phyloP scores from a whole-genome alignment of 306 rosid species.

The Alnus rubra region DNA sequence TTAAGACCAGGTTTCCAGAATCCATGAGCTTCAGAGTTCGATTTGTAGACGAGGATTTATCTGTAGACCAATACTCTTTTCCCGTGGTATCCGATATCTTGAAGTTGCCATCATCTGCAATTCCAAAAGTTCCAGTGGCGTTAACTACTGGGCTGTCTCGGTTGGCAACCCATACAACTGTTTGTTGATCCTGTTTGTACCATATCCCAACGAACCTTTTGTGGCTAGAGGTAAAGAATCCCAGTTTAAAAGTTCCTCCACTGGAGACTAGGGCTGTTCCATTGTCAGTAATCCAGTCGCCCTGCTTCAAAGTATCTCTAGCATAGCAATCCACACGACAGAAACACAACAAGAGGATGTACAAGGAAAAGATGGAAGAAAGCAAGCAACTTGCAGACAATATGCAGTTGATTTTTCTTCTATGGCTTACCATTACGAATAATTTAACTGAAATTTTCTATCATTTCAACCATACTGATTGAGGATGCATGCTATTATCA shows the following conservation, averaged over 20 bases:
- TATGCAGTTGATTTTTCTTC: not conserved
- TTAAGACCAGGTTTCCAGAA: too few relatives aligned
- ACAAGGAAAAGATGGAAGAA: not conserved
- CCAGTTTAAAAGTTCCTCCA: constrained; percentile 25
- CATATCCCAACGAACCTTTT: constrained; percentile 42
- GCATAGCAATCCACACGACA: not conserved
- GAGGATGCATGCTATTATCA: too few relatives aligned
- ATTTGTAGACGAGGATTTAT: too few relatives aligned
- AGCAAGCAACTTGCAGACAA: not conserved
- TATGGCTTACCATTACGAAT: not conserved
- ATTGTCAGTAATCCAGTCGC: not conserved
- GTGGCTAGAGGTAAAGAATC: constrained; percentile 29
- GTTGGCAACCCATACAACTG: not conserved
- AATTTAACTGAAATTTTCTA: too few relatives aligned
- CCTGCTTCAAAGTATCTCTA: not conserved
- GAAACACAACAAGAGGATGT: not conserved
- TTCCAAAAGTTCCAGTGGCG: not conserved
- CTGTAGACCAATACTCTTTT: too few relatives aligned
- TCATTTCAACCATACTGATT: too few relatives aligned
- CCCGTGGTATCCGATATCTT: too few relatives aligned
- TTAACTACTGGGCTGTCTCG: not conserved
- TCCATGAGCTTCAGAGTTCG: too few relatives aligned
- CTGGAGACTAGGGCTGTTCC: too few relatives aligned
- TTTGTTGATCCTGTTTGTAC: not conserved
- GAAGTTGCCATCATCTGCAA: not conserved